Conservation (phyloP, 805 yeast species). For the Wickerhamiella parazyma region DNA sequence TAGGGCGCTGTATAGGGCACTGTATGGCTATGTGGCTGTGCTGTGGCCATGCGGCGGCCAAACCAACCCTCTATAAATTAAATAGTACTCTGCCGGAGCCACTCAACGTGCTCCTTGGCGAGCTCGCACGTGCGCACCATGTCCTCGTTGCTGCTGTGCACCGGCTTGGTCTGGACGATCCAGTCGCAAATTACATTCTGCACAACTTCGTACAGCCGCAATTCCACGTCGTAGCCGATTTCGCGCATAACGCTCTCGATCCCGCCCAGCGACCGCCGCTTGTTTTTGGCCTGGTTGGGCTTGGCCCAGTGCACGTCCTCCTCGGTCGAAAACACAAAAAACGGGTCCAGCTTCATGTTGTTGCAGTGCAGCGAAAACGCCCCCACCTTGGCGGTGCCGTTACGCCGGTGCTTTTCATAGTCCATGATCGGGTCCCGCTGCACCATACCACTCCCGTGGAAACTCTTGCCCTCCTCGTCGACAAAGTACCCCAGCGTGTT, state of each 20-base stretch:
- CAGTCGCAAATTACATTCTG: constrained; percentile 17
- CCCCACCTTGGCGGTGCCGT: constrained; percentile 6
- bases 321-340: constrained; percentile 12
- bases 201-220: constrained; percentile 12
- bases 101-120: constrained; percentile 13
- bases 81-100: constrained; percentile 14
- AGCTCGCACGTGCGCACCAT: constrained; percentile 12
- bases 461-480: constrained; percentile 1
- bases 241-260: constrained; percentile 7
- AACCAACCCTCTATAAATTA: neutral
- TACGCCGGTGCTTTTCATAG: constrained; percentile 21
- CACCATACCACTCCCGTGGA: constrained; percentile 37
- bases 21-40: too few species aligned
- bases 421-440: constrained; percentile 62
- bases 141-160: constrained; percentile 10
- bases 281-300: constrained; percentile 8
- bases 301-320: constrained; percentile 7
- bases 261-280: constrained; percentile 15
- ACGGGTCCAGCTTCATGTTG: constrained; percentile 17
- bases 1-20: too few species aligned
- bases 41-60: too few species aligned
- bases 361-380: constrained; percentile 16
- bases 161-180: constrained; percentile 14
- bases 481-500: constrained; percentile 27
- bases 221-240: constrained; percentile 15